A percentile compares a stretch with the other conserved stretches of the same genome.
These are phyloP conservation scores for Phialophora chinensis DNA, from an alignment of 2,329 filamentous ascomycete species.

Conservation along the genomic window DNA sequence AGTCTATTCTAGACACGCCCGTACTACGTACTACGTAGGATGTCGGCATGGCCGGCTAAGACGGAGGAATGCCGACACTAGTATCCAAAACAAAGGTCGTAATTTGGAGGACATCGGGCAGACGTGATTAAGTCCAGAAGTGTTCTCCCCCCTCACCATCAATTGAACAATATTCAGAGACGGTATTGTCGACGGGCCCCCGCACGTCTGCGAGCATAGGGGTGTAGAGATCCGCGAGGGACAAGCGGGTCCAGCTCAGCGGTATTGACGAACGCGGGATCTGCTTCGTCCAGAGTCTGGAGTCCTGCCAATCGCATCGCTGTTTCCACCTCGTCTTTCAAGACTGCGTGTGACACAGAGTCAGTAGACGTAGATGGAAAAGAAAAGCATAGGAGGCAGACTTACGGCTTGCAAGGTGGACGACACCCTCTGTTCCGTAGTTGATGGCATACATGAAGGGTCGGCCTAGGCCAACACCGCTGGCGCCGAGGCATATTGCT, in stretches of 20 bases:
- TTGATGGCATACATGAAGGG: constrained; percentile 60
- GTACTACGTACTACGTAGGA: background rate
- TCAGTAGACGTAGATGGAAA: constrained; percentile 54
- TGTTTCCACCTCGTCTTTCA: constrained; percentile 69
- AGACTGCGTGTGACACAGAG: constrained; percentile 47
- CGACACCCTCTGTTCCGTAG: constrained; percentile 61
- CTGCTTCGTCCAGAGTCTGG: constrained; percentile 64
- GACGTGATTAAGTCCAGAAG: background rate
- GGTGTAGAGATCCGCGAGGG: constrained; percentile 49
- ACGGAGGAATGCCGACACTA: background rate
- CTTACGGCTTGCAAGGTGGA: constrained; percentile 55
- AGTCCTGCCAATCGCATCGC: constrained; percentile 71
- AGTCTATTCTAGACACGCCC: background rate
- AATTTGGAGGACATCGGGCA: background rate
- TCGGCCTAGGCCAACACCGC: constrained; percentile 60
- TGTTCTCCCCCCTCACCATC: background rate
- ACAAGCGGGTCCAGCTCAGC: constrained; percentile 54
- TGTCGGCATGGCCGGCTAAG: background rate
- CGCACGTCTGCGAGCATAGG: constrained; percentile 47
- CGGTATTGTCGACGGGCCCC: constrained; percentile 11
- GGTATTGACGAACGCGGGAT: constrained; percentile 67
- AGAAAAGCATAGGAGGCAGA: constrained; percentile 46
- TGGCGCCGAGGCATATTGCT: constrained; percentile 60
- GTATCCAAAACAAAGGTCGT: background rate
- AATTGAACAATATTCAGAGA: constrained; percentile 1